phyloP scores from a whole-genome alignment of 352 stramenopile species.

The Phytophthora pisi region DNA sequence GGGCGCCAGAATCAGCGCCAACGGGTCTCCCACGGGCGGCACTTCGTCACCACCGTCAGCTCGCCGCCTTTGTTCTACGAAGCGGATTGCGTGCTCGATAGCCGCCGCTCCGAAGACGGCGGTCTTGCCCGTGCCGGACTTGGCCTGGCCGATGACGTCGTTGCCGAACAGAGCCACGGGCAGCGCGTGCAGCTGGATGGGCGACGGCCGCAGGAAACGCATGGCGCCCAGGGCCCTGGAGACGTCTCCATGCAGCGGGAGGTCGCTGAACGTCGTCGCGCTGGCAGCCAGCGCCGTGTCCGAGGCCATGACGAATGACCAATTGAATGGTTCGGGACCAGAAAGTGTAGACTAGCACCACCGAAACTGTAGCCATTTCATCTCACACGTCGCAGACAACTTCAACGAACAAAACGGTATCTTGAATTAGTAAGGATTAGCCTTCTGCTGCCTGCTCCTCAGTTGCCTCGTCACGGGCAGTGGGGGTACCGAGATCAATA shows the following conservation, averaged over 20 bases:
- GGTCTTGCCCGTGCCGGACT: conserved; percentile 86
- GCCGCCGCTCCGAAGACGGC: conserved; percentile 74
- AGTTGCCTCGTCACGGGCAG: conserved; percentile 1
- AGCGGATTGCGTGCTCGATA: conserved; percentile 63
- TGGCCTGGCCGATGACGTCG: conserved; percentile 82
- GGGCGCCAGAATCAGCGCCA: conserved; percentile 71
- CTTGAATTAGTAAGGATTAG: not conserved
- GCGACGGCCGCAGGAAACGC: conserved; percentile 63
- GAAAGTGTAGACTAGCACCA: conserved; percentile 18
- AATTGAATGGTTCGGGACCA: not conserved
- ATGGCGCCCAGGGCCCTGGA: conserved; percentile 54
- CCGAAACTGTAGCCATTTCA: conserved; percentile 26
- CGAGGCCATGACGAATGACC: conserved; percentile 13
- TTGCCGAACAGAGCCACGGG: conserved; percentile 80
- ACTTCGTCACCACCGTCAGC: not conserved
- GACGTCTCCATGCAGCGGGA: conserved; percentile 66
- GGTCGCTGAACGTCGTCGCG: conserved; percentile 55
- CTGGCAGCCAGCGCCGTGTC: conserved; percentile 24
- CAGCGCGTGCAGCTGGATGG: conserved; percentile 73
- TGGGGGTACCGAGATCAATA: conserved; percentile 9
- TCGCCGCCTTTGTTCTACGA: conserved; percentile 21
- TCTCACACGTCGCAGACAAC: conserved; percentile 34
- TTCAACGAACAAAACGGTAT: conserved; percentile 5
- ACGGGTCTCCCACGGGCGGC: conserved; percentile 28
- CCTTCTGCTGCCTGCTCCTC: conserved; percentile 14